Evolutionary conservation across 2,329 filamentous ascomycete species (phyloP).

Genomic region (Hypomyces rosellus): DNA sequence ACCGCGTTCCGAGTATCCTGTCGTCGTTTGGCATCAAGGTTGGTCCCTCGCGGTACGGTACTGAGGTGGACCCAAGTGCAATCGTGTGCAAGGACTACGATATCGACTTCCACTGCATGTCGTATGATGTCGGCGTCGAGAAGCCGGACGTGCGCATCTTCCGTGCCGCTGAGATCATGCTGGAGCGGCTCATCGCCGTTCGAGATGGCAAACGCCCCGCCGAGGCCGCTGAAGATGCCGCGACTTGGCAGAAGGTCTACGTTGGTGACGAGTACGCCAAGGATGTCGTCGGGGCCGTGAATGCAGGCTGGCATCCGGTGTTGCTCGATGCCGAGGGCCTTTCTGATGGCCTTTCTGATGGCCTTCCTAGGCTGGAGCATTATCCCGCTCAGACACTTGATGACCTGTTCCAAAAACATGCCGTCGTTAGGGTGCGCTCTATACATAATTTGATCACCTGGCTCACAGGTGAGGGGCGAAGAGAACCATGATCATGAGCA

Average conservation of each 20-base stretch:
- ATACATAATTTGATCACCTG: slow-evolving; percentile 13
- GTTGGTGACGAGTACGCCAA: slow-evolving; percentile 48
- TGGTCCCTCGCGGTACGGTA: slow-evolving; percentile 28
- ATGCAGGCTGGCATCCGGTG: slow-evolving; percentile 20
- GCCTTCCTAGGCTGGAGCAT: slow-evolving; percentile 12
- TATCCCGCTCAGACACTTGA: slow-evolving; percentile 4
- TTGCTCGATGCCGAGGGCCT: slow-evolving; percentile 11
- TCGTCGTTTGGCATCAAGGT: slow-evolving; percentile 46
- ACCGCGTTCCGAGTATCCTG: slow-evolving; percentile 49
- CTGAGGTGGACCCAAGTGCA: not conserved
- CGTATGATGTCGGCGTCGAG: slow-evolving; percentile 55
- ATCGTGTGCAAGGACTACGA: slow-evolving; percentile 16
- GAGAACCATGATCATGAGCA: too few relatives aligned
- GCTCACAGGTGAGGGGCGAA: not conserved
- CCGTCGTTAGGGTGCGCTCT: slow-evolving; percentile 14
- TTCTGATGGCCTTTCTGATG: not conserved
- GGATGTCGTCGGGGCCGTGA: slow-evolving; percentile 41
- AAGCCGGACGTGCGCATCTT: slow-evolving; percentile 56
- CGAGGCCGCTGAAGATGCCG: slow-evolving; percentile 13
- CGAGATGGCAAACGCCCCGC: slow-evolving; percentile 7
- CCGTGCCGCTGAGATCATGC: slow-evolving; percentile 42
- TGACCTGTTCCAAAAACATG: slow-evolving; percentile 9
- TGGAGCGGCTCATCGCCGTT: slow-evolving; percentile 23
- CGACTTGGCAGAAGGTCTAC: slow-evolving; percentile 39
- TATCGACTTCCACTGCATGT: slow-evolving; percentile 54